Percentiles rank a stretch among this genome's conserved stretches.
Conservation (phyloP, 768 basidiomycete species). For the Amylocystis lapponica region DNA sequence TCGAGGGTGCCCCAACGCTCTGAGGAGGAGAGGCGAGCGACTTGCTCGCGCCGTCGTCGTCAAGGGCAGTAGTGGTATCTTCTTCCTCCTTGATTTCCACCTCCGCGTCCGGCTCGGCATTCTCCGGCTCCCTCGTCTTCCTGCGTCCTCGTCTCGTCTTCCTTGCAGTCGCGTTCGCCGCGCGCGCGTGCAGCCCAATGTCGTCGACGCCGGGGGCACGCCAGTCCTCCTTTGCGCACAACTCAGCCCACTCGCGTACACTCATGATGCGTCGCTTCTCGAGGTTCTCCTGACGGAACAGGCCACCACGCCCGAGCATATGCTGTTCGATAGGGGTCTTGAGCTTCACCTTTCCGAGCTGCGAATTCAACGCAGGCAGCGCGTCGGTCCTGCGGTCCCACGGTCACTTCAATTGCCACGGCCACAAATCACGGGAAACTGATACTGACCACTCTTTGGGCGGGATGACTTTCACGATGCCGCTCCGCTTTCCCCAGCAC, state of each 20-base stretch:
- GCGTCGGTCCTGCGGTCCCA: constrained; percentile 52
- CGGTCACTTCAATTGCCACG: constrained; percentile 17
- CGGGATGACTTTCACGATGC: constrained; percentile 95
- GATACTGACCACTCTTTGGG: constrained; percentile 87
- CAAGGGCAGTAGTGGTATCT: constrained; percentile 15
- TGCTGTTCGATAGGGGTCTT: constrained; percentile 90
- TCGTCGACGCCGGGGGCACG: constrained; percentile 70
- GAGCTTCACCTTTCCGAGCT: constrained; percentile 72
- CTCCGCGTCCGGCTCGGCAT: constrained; percentile 37
- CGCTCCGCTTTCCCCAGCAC: constrained; percentile 85
- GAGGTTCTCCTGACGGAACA: constrained; percentile 88
- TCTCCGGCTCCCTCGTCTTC: constrained; percentile 37
- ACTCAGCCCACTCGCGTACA: constrained; percentile 82
- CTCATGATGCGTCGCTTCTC: constrained; percentile 82
- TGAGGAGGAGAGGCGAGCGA: constrained; percentile 35
- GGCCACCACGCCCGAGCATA: constrained; percentile 80
- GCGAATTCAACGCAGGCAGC: constrained; percentile 65
- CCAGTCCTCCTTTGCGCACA: constrained; percentile 66
- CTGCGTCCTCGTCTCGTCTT: constrained; percentile 35
- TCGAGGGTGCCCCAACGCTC: constrained; percentile 29
- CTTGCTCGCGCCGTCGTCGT: constrained; percentile 12
- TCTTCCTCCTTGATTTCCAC: constrained; percentile 44
- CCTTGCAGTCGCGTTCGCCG: constrained; percentile 31
- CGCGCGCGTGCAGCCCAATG: constrained; percentile 47
- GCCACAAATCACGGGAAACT: too few relatives aligned